Evolutionary conservation across 352 stramenopile species (phyloP).

Genomic region (Pythium utonaiense): DNA sequence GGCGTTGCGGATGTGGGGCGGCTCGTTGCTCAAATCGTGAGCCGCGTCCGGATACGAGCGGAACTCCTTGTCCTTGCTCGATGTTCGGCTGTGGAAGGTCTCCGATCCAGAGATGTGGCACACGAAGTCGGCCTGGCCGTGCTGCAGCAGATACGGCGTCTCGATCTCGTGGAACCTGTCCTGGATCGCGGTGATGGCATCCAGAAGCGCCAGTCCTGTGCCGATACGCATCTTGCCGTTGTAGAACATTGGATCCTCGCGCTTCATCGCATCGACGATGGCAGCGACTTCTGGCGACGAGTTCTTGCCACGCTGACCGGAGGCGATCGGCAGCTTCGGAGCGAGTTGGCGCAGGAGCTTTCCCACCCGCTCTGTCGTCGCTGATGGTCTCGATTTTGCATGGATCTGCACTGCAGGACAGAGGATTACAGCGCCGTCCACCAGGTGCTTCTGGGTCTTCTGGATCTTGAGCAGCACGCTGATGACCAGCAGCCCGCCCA

Average conservation of each 20-base stretch:
- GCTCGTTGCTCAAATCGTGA: constrained; percentile 76
- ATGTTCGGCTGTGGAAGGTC: constrained; percentile 46
- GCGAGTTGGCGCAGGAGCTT: constrained; percentile 49
- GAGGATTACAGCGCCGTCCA: constrained; percentile 68
- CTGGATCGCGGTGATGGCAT: constrained; percentile 54
- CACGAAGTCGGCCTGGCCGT: constrained; percentile 61
- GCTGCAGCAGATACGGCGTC: constrained; percentile 73
- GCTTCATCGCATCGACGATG: constrained; percentile 50
- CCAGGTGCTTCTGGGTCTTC: constrained; percentile 28
- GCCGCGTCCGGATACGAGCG: constrained; percentile 47
- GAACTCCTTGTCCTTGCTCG: constrained; percentile 71
- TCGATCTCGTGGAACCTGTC: constrained; percentile 57
- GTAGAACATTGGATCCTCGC: constrained; percentile 68
- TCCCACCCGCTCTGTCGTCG: constrained; percentile 40
- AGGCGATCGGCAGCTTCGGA: constrained; percentile 63
- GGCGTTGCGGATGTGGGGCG: constrained; percentile 49
- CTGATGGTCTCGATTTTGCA: constrained; percentile 41
- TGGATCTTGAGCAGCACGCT: constrained; percentile 47
- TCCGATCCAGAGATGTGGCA: constrained; percentile 70
- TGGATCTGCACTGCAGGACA: constrained; percentile 73
- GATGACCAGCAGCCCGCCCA: constrained; percentile 65
- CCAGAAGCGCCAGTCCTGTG: constrained; percentile 63
- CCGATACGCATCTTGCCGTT: constrained; percentile 66
- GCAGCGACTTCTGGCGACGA: constrained; percentile 57
- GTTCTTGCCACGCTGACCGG: constrained; percentile 55